Percentiles rank a stretch among this genome's conserved stretches.
Conservation (phyloP, 306 rosid species). For the Potentilla sterilis region DNA sequence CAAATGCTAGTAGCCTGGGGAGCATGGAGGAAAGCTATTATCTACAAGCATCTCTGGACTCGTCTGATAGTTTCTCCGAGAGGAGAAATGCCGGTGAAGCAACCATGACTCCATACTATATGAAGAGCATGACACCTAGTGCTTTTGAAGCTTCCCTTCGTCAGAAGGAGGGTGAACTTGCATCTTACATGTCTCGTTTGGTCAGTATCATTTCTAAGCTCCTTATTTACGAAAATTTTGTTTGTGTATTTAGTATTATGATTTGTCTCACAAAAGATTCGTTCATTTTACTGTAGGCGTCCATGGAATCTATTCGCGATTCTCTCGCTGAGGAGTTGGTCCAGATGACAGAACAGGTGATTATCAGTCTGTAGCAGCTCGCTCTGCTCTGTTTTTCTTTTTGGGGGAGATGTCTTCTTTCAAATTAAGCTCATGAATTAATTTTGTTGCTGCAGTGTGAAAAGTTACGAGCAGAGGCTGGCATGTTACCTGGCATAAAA, state of each 20-base stretch:
- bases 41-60: conserved; percentile 94
- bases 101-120: conserved; percentile 78
- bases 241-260: background rate
- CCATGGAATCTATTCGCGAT: conserved; percentile 93
- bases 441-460: conserved; percentile 64
- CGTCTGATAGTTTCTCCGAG: conserved; percentile 67
- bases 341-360: conserved; percentile 86
- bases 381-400: background rate
- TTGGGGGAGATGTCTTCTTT: background rate
- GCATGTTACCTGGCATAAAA: conserved; percentile 70
- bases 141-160: conserved; percentile 96
- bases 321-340: conserved; percentile 99
- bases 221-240: background rate
- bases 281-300: conserved; percentile 51
- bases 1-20: conserved; percentile 89
- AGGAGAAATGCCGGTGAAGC: conserved; percentile 72
- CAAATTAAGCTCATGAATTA: conserved; percentile 25
- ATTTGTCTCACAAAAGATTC: conserved; percentile 18
- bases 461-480: conserved; percentile 81
- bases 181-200: conserved; percentile 95
- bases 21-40: conserved; percentile 94
- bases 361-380: conserved; percentile 12
- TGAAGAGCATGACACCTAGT: conserved; percentile 93
- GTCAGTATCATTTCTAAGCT: conserved; percentile 43
- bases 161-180: conserved; percentile 99